Evolutionary conservation across 306 rosid genomes (phyloP), one percentile per base, ranked within the genome.

Genomic region (Parietaria judaica): DNA sequence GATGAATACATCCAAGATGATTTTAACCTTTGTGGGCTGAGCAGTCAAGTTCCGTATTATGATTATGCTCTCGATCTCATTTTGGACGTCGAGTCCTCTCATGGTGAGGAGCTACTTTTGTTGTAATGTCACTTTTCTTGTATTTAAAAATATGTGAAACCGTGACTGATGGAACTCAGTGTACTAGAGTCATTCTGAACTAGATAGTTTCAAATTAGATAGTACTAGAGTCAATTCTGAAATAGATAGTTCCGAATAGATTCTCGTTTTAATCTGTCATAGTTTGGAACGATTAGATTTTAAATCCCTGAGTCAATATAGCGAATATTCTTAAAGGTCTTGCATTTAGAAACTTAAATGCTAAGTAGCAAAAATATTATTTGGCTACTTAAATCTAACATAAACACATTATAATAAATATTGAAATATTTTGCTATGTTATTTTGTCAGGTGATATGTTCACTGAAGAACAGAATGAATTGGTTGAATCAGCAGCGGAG

Each of bases 21-120:
- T 61, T 91, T 91, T 65, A 91, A 91, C 78, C 92, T 91, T 6
- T 91, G 96, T 10, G 92, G 98, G 58, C 82, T 91, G 76, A 91
- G 96, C 83, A 88, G 98, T 83, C 98, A 88, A 88, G 98, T 91
- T 74, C 98, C 98, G 3, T 91, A 91, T 69, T 91, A 91, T 65
- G 98, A 91, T 71, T 91, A 91, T 66, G 98, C 98, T 11, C 96
- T 91, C 50, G 98, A 91, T 81, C 86, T 91, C 38, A 91, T 91
- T 75, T 78, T 91, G 86, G 98, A 91, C 69, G 98, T 91, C 46
- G 98, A 91, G 44, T 91, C 98, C 63, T 91, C 98, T 58, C 98
- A 91, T 14, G 98, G 98, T 88, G 69, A 85, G 87, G 62, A 35
- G 14, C 23, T 14, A 8, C 23, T 41, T 47, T 2, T 39, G 53